phyloP scores from a whole-genome alignment of 1,284 basidiomycete species.

The Malassezia obtusa region DNA sequence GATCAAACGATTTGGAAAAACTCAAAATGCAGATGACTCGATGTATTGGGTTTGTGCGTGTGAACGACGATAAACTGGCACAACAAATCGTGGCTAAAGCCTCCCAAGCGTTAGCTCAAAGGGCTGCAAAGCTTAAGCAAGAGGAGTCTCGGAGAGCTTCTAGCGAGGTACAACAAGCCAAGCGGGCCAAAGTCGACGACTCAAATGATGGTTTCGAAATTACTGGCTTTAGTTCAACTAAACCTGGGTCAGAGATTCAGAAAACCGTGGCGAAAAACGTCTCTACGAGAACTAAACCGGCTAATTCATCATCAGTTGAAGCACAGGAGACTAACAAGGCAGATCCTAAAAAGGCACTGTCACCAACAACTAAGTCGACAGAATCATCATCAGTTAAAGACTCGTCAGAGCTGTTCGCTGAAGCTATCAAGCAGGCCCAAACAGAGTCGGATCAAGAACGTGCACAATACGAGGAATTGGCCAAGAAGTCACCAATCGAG shows the following conservation, averaged over 20 bases:
- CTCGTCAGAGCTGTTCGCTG: not conserved
- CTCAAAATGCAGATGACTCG: slow-evolving; percentile 45
- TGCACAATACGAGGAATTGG: not conserved
- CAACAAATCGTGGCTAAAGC: slow-evolving; percentile 24
- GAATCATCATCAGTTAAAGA: not conserved
- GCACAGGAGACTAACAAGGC: no score
- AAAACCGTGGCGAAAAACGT: no score
- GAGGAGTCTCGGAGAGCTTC: not conserved
- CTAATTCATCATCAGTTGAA: no score
- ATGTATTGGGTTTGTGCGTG: slow-evolving; percentile 42
- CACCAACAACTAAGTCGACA: not conserved
- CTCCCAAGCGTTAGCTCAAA: not conserved
- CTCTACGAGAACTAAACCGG: no score
- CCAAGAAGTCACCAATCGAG: not conserved
- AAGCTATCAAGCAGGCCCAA: not conserved
- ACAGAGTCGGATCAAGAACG: not conserved
- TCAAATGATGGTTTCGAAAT: not conserved
- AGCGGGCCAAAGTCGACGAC: not conserved
- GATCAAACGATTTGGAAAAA: slow-evolving; percentile 38
- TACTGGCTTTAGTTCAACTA: not conserved
- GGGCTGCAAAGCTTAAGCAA: not conserved
- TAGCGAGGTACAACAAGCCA: not conserved
- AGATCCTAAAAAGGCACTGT: no score
- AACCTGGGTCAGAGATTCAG: no score
- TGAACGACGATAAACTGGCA: slow-evolving; percentile 35